Evolutionary conservation across 352 stramenopile species (phyloP).

Genomic region (Pythium phragmiticola): DNA sequence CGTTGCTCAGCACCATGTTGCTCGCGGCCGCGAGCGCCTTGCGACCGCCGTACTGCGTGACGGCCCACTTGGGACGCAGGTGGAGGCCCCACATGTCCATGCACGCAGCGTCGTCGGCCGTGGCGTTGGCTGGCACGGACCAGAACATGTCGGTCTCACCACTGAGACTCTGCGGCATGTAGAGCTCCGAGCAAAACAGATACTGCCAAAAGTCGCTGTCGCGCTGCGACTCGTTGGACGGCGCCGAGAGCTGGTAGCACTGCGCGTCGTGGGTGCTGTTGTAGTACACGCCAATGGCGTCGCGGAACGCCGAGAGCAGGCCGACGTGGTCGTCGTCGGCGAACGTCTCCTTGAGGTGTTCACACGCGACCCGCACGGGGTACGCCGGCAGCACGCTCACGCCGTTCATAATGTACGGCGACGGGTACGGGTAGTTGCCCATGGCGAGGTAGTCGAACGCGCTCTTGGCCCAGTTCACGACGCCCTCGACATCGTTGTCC

Average conservation of each 20-base stretch:
- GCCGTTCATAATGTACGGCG: conserved; percentile 93
- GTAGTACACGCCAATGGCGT: conserved; percentile 71
- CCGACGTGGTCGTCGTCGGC: conserved; percentile 31
- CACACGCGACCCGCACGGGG: conserved; percentile 88
- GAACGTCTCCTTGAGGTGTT: conserved; percentile 46
- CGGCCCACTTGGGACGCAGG: conserved; percentile 61
- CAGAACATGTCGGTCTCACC: conserved; percentile 90
- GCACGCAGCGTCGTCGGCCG: conserved; percentile 63
- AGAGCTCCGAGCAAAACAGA: conserved; percentile 76
- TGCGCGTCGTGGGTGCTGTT: conserved; percentile 60
- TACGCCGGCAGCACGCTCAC: conserved; percentile 85
- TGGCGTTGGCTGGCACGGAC: conserved; percentile 60
- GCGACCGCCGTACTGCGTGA: conserved; percentile 68
- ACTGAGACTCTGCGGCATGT: conserved; percentile 59
- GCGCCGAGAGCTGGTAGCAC: conserved; percentile 53
- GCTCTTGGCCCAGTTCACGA: conserved; percentile 69
- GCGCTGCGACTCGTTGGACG: conserved; percentile 50
- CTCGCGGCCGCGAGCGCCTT: conserved; percentile 65
- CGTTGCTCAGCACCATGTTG: conserved; percentile 96
- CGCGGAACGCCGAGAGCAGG: conserved; percentile 52
- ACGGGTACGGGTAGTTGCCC: conserved; percentile 96
- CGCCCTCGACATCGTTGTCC: conserved; percentile 39
- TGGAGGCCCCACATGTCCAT: conserved; percentile 58
- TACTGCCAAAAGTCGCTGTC: conserved; percentile 77
- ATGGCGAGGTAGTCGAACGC: conserved; percentile 94